A percentile compares a stretch with the other conserved stretches of the same genome.
phyloP scores from a whole-genome alignment of 1,139 yeast species.

The Protomyces pachydermus region DNA sequence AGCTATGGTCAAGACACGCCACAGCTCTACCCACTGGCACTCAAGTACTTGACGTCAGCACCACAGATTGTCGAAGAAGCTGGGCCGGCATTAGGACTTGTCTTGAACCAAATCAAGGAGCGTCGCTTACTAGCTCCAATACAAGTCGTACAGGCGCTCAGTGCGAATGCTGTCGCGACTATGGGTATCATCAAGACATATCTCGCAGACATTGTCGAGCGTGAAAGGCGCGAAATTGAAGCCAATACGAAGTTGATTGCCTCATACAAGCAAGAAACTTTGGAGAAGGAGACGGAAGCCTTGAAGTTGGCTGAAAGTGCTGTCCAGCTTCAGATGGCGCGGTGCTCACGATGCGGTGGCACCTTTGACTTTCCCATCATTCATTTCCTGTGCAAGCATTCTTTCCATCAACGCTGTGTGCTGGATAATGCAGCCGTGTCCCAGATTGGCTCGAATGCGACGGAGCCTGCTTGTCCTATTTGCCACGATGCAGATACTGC shows the following conservation, averaged over 20 bases:
- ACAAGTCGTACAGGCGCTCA: conserved; percentile 66
- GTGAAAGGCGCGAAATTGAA: conserved; percentile 60
- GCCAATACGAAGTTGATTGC: conserved; percentile 63
- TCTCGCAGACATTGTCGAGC: conserved; percentile 57
- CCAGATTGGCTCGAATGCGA: background rate
- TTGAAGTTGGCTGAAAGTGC: conserved; percentile 48
- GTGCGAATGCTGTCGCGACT: conserved; percentile 60
- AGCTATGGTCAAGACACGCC: conserved; percentile 60
- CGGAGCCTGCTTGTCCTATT: conserved; percentile 7
- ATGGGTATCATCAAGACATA: conserved; percentile 70
- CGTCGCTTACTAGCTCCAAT: conserved; percentile 62
- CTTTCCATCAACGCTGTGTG: conserved; percentile 80
- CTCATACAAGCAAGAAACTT: conserved; percentile 66
- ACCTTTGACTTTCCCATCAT: conserved; percentile 72
- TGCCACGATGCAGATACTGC: conserved; percentile 14
- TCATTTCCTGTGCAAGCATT: conserved; percentile 82
- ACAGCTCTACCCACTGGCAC: conserved; percentile 60
- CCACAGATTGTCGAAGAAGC: conserved; percentile 52
- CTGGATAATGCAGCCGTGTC: conserved; percentile 35
- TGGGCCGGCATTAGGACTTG: conserved; percentile 47
- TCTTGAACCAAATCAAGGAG: conserved; percentile 53
- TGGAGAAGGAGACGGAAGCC: conserved; percentile 51
- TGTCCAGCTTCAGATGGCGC: conserved; percentile 59
- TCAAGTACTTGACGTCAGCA: conserved; percentile 60
- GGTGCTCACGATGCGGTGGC: conserved; percentile 66